Base-by-base conservation (phyloP, 371 early-diverging fungal species). In the Rhizopus sp. region DNA sequence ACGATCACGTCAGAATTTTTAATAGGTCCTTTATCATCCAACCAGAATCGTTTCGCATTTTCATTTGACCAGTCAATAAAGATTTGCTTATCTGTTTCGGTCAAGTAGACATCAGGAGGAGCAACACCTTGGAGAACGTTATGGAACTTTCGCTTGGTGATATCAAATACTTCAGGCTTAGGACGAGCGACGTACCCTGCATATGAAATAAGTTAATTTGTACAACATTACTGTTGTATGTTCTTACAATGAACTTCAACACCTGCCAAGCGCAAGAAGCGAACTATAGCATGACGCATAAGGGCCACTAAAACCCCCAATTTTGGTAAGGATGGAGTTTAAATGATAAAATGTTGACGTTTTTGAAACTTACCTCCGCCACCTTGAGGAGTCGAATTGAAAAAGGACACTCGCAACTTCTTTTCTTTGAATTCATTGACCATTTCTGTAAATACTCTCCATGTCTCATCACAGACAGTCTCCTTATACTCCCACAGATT, bases 91-190 rank as follows among this genome's bases (percentile, higher is more conserved):
- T 94, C 93, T 10, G 85, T 81, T 35, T 87, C 80, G 3, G 75
- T 83, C 44, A 94, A 69, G 10, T 77, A 60, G 30, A 77, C 75
- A 52, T 81, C 77, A 33, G 77, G 73, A 33, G 72, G 63, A 10
- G 92, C 88, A n/a, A 93, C 93, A 51, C 92, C 91, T 79, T 94
- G 95, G 44, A 93, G 81, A 6, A 93, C 86, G 70, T 94, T 94
- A 70, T 94, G 95, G 69, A 93, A 88, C 64, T 93, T 92, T 69
- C 87, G 77, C 67, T 92, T 92, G 46, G 93, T 92, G 48, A 91
- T 89, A 56, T 89, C 86, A 75, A 91, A 92, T 7, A 93, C 86
- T 51, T 86, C 87, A 7, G 91, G 89, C 57, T 87, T 88, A 41
- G 92, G 92, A 51, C 88, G 82, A 57, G 86, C 81, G 35, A 90